Evolutionary conservation across 1,284 basidiomycete genomes (phyloP), one percentile per base, ranked within the genome.

Genomic region (Porodaedalea pini): DNA sequence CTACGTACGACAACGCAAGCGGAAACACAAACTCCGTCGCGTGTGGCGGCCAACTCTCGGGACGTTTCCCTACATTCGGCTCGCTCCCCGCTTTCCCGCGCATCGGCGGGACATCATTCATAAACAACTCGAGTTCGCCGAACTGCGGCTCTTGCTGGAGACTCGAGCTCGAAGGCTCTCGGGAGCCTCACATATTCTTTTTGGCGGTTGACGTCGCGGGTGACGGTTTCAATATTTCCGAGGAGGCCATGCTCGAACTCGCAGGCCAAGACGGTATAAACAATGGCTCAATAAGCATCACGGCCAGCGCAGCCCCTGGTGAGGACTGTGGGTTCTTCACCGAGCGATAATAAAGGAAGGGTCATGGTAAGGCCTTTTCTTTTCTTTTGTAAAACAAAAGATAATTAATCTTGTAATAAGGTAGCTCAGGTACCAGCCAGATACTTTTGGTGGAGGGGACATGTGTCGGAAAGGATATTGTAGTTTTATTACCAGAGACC

Each of bases 21-120:
- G 51, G 60, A 37, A 67, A 72, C 7, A 67, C 80, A 32, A 1
- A 56, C 50, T 65, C 47, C 32, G 70, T 79, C 54, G 73, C 79
- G 3, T 83, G 82, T 65, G 82, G 81, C 1, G 67, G 79, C 55
- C 79, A 78, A 4, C 3, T 83, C 52, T 29, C 73, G 37, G 73
- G 70, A 55, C 71, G 71, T 34, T 82, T 69, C 67, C 69, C 66
- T 31, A 81, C 74, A 31, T 77, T 82, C 64, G 70, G 71, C 10
- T 71, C 72, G 10, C 70, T 83, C 45, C 77, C 78, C 27, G 66
- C 54, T 32, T 83, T 76, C 69, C 80, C 81, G 15, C 66, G 73
- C 61, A 67, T 83, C 62, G 81, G 78, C 10, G 80, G 75, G 13
- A 73, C 70, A 6, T 64, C 64, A 27, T 71, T 69, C 19, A 66